Conservation (phyloP, 441 rosid species). For the Pelargonium australe region DNA sequence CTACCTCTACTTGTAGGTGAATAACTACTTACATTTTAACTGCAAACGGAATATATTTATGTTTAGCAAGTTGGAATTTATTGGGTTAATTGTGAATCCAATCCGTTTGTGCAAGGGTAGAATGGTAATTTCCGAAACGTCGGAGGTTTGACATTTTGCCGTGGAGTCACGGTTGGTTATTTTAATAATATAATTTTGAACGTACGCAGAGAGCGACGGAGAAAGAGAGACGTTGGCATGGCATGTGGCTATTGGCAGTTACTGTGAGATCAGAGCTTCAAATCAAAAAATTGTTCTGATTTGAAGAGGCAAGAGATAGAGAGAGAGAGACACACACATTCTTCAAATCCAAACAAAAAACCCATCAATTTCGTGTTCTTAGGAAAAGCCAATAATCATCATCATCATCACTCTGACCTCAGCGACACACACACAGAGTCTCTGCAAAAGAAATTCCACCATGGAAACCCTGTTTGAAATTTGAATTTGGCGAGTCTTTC, state of each 20-base stretch:
- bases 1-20: too few relatives aligned
- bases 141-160: not conserved
- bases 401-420: not conserved
- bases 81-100: too few relatives aligned
- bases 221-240: constrained; percentile 1
- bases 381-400: not conserved
- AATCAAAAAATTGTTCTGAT: too few relatives aligned
- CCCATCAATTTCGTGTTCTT: not conserved
- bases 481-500: not conserved
- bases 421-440: not conserved
- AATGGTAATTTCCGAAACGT: not conserved
- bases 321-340: not conserved
- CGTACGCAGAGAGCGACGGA: constrained; percentile 3
- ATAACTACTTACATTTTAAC: too few relatives aligned
- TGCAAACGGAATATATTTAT: too few relatives aligned
- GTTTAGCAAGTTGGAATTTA: too few relatives aligned
- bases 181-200: not conserved
- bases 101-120: not conserved
- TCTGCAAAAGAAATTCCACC: too few relatives aligned
- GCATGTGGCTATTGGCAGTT: not conserved
- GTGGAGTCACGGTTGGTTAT: not conserved
- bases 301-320: too few relatives aligned
- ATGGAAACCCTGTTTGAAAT: not conserved
- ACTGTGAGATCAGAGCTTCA: not conserved
- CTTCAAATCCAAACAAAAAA: not conserved